Base-by-base conservation (phyloP, 2,329 filamentous ascomycete genomes). In the Lanzia echinophila region DNA sequence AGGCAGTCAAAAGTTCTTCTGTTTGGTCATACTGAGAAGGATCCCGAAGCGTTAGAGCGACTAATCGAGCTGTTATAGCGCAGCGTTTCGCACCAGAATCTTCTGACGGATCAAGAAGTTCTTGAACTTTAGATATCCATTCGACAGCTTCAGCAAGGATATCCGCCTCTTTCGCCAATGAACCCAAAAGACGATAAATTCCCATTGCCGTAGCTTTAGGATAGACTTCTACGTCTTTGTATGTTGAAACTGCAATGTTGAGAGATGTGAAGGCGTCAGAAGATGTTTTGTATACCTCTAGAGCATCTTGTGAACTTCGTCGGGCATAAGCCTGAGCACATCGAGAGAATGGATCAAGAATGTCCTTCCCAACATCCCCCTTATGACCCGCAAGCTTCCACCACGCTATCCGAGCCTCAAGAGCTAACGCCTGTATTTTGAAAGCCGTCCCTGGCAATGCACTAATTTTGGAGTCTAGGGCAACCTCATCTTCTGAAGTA, bases 321-420 rank as follows among this genome's bases (percentile, higher is more conserved):
- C 84, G 75, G 15, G 74, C 70, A 60, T 84, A 87, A 1, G 86
- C 78, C 10, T 75, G 72, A 17, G 87, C 62, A 58, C 82, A 90
- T 49, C 79, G 80, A 0, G 78, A 75, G 47, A 88, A 78, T 0
- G 86, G 85, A 1, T 79, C 73, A n/a, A 85, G 63, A 6, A 90
- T 68, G 13, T 90, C 86, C 54, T 82, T 83, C 34, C 83, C 78
- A 4, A 78, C 65, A 54, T 86, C 77, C 1, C 78, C 79, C 55
- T 77, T 67, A 61, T 88, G 83, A 1, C 76, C 74, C 6, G 78
- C 78, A 54, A 88, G 63, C 41, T 69, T 73, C 86, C 86, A 90
- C 78, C 82, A 88, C 41, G 73, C 71, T n/a, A 84, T 68, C 31
- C 85, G 78, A 7, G 78, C 72, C 22, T 76, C 74, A 38, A 91